Evolutionary conservation across 352 stramenopile genomes (phyloP).

Genomic region (Phytophthora lateralis): DNA sequence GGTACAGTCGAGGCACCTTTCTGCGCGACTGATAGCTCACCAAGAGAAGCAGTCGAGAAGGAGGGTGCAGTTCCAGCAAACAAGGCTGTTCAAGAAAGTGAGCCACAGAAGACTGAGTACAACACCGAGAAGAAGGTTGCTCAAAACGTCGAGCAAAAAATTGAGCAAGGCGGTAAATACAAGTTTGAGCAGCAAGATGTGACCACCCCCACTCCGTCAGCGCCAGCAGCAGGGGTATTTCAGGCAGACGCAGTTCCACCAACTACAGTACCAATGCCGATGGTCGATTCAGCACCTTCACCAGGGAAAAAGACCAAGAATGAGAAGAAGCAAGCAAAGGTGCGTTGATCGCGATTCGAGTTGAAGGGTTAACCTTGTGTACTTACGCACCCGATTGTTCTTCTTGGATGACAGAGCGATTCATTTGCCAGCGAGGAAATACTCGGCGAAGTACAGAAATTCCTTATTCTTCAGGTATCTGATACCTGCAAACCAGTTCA

Average conservation of each 20-base stretch:
- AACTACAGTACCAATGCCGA: background rate
- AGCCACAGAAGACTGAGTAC: background rate
- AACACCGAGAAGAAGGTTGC: background rate
- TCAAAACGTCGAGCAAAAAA: background rate
- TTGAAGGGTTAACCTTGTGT: background rate
- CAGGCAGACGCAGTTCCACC: background rate
- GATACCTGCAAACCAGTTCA: background rate
- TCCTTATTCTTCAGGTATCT: conserved; percentile 43
- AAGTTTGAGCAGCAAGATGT: conserved; percentile 7
- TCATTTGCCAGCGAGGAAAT: conserved; percentile 36
- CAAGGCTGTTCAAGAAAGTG: background rate
- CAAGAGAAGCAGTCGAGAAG: conserved; percentile 10
- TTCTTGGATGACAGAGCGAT: conserved; percentile 24
- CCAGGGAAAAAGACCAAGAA: conserved; percentile 14
- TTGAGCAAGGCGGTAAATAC: background rate
- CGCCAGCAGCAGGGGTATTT: background rate
- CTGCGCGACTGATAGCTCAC: background rate
- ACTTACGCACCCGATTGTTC: conserved; percentile 4
- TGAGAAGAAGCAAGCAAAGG: conserved; percentile 22
- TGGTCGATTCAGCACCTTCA: conserved; percentile 8
- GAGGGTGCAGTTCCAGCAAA: background rate
- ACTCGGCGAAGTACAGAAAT: conserved; percentile 36
- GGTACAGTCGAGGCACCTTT: conserved; percentile 25
- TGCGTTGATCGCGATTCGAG: conserved; percentile 1
- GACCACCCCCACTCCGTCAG: background rate